phyloP scores from a whole-genome alignment of 2,329 filamentous ascomycete genomes.

The Capronia americana region DNA sequence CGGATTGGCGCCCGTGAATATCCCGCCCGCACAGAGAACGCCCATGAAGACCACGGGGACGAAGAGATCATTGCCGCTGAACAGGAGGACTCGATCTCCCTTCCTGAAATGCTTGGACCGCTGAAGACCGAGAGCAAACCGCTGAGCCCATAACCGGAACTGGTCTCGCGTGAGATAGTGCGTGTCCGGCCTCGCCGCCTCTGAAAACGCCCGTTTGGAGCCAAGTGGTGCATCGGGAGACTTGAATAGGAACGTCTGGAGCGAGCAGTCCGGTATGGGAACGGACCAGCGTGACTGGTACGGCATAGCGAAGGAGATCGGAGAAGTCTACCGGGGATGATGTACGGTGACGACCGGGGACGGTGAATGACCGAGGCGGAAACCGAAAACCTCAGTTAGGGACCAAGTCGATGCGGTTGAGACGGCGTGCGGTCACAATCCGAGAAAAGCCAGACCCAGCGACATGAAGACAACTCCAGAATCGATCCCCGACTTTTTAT shows the following conservation, averaged over 20 bases:
- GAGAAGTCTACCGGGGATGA: background rate
- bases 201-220: constrained; percentile 57
- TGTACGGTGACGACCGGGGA: background rate
- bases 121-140: constrained; percentile 68
- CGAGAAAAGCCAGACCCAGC: background rate
- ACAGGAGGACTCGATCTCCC: constrained; percentile 74
- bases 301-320: constrained; percentile 48
- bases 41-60: constrained; percentile 72
- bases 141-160: constrained; percentile 70
- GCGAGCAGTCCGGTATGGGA: constrained; percentile 50
- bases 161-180: constrained; percentile 65
- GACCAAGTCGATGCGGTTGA: background rate
- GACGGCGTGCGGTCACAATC: background rate
- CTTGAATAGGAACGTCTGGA: constrained; percentile 55
- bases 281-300: constrained; percentile 53
- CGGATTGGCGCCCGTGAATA: constrained; percentile 76
- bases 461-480: background rate
- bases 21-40: constrained; percentile 72
- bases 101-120: constrained; percentile 63
- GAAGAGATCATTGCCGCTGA: constrained; percentile 72
- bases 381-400: background rate
- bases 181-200: constrained; percentile 67
- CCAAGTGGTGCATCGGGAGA: constrained; percentile 50
- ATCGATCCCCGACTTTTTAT: background rate
- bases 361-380: background rate